Evolutionary conservation across 1,284 basidiomycete species (phyloP).

Genomic region (Takashimella koratensis): DNA sequence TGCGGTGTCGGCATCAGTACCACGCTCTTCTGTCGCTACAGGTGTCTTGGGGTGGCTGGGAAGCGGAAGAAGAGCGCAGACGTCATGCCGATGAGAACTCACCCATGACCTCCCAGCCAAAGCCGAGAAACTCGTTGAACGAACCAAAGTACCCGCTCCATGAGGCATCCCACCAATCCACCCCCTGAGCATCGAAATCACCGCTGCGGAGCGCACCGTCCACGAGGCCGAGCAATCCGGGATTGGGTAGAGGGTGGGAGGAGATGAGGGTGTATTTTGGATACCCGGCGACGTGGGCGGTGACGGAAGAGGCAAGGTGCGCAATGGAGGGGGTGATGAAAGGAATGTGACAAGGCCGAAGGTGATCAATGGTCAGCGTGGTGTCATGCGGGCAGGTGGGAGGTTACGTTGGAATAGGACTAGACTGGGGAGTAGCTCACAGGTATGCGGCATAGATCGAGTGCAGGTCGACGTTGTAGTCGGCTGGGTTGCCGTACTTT

Average conservation of each 20-base stretch:
- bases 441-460: slow-evolving; percentile 81
- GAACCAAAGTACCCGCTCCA: slow-evolving; percentile 77
- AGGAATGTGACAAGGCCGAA: not conserved
- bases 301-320: not conserved
- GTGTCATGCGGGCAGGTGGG: not conserved
- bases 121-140: slow-evolving; percentile 75
- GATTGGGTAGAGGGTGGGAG: not conserved
- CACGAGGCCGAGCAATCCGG: not conserved
- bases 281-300: no score
- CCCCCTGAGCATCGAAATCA: slow-evolving; percentile 67
- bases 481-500: slow-evolving; percentile 63
- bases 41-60: not conserved
- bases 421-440: slow-evolving; percentile 23
- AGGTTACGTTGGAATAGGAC: not conserved
- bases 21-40: no score
- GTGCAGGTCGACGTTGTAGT: slow-evolving; percentile 80
- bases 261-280: not conserved
- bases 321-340: not conserved
- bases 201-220: slow-evolving; percentile 47
- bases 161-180: slow-evolving; percentile 72
- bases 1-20: slow-evolving; percentile 1
- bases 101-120: slow-evolving; percentile 76
- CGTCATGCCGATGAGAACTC: slow-evolving; percentile 6
- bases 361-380: not conserved
- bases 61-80: not conserved